Conservation (phyloP, 345 rosid genomes). For the Camelina hispida region DNA sequence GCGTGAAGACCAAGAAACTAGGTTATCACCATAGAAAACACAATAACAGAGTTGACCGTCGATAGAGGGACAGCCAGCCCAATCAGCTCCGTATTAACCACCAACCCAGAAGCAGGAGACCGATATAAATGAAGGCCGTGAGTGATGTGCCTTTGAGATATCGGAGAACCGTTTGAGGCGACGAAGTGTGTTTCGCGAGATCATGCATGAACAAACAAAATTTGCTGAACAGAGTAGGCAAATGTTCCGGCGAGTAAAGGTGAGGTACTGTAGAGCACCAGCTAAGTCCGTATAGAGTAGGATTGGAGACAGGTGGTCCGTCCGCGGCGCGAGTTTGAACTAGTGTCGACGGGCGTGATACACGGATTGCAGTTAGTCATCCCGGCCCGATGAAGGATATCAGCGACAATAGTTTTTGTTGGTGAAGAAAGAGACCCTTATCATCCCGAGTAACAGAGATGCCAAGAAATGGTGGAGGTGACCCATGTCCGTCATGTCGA, state of each 20-base stretch:
- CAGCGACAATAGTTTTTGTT: background rate
- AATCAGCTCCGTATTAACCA: background rate
- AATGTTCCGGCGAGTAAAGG: background rate
- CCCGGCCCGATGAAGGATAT: accelerated
- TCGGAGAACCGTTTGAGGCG: background rate
- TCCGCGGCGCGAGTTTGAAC: background rate
- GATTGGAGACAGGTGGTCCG: background rate
- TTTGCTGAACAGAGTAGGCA: background rate
- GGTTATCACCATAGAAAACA: background rate
- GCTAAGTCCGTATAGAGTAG: accelerated
- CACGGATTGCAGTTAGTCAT: background rate
- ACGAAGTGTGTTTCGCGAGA: background rate
- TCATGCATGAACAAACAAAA: background rate
- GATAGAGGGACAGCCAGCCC: background rate
- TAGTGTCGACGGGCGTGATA: background rate
- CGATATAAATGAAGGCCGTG: background rate
- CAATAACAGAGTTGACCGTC: background rate
- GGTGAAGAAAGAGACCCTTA: accelerated
- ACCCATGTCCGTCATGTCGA: background rate
- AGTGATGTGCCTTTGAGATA: background rate
- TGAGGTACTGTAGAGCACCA: background rate
- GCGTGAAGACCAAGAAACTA: background rate
- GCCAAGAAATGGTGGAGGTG: background rate
- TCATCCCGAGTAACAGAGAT: accelerated
- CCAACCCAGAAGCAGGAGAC: accelerated